Base-by-base conservation (phyloP, 2,329 filamentous ascomycete genomes). In the Colletotrichum liaoningense region DNA sequence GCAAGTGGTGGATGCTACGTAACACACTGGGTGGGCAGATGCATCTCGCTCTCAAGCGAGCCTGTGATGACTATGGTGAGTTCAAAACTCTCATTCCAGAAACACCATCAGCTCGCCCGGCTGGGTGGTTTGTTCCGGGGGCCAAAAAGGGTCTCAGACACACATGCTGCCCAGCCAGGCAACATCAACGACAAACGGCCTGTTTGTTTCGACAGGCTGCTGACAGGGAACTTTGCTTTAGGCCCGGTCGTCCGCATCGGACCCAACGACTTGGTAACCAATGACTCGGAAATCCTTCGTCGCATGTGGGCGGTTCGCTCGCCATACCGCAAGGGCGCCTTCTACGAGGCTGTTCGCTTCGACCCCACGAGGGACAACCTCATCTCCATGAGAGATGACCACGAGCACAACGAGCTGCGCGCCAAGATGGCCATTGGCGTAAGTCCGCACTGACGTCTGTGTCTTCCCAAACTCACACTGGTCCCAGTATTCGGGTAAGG, bases 401-500 rank as follows among this genome's bases (percentile, higher is more conserved):
- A 82, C 49, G 80, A 80, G 38, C 88, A 90, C 75, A 82, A 78
- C 16, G 76, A 79, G 64, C 77, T 86, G 63, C 81, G 84, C n/a
- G 82, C 82, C 63, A 87, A 88, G 76, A 85, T 90, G 82, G 84
- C 85, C 19, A 80, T 85, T 2, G 88, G 87, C 26, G 79, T 80
- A 76, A 74, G 79, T 77, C 35, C 35, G 19, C 42, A 46, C 11
- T 19, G 26, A 33, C 24, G 1, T 14, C n/a, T 55, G 52, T 11
- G 24, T 28, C 8, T 12, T 22, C 24, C 24, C 63, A 60, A 24
- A 60, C 62, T 64, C 46, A 49, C 42, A 14, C 42, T 33, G 22
- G 16, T 5, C 42, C 42, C 14, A 86, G 86, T 90, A 90, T 76
- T 86, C 86, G 2, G 88, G 88, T 46, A 88, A 88, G 75, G 89